A percentile compares a stretch with the other conserved stretches of the same genome.
Evolutionary conservation across 495 filamentous ascomycete species (phyloP).

Genomic region (Xylaria cubensis): DNA sequence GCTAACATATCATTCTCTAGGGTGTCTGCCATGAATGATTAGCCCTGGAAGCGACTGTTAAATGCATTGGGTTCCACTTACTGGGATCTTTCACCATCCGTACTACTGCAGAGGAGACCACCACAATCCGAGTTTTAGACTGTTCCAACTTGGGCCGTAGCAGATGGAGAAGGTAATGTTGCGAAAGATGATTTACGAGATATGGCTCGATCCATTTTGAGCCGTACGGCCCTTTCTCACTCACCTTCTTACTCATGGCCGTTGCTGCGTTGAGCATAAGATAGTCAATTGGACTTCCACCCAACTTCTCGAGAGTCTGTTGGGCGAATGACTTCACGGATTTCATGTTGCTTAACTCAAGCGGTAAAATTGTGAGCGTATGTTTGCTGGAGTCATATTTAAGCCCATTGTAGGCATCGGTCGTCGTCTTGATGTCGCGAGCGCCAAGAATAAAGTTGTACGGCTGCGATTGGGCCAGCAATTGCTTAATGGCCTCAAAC

Average conservation of each 20-base stretch:
- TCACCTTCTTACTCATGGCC: constrained; percentile 33
- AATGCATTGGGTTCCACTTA: constrained; percentile 26
- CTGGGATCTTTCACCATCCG: constrained; percentile 42
- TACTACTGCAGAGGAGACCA: constrained; percentile 50
- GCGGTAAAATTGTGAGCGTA: constrained; percentile 48
- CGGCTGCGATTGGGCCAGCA: constrained; percentile 46
- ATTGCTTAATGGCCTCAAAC: constrained; percentile 52
- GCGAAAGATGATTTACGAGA: constrained; percentile 55
- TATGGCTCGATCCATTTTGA: constrained; percentile 49
- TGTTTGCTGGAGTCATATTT: constrained; percentile 43
- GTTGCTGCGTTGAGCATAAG: constrained; percentile 52
- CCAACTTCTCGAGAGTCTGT: constrained; percentile 46
- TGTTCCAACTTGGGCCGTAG: constrained; percentile 48
- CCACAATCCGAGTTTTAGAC: constrained; percentile 46
- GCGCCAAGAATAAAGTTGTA: constrained; percentile 56
- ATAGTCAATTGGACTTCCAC: constrained; percentile 45
- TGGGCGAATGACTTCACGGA: constrained; percentile 47
- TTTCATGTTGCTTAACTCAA: constrained; percentile 48
- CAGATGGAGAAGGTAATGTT: constrained; percentile 53
- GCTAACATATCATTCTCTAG: constrained; percentile 45
- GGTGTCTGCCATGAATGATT: constrained; percentile 17
- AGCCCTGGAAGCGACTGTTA: not conserved
- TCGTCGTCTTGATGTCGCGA: constrained; percentile 43
- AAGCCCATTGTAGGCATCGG: constrained; percentile 46
- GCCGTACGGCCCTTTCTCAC: constrained; percentile 38